Base-by-base conservation (phyloP, 495 filamentous ascomycete genomes). In the Podospora comata region DNA sequence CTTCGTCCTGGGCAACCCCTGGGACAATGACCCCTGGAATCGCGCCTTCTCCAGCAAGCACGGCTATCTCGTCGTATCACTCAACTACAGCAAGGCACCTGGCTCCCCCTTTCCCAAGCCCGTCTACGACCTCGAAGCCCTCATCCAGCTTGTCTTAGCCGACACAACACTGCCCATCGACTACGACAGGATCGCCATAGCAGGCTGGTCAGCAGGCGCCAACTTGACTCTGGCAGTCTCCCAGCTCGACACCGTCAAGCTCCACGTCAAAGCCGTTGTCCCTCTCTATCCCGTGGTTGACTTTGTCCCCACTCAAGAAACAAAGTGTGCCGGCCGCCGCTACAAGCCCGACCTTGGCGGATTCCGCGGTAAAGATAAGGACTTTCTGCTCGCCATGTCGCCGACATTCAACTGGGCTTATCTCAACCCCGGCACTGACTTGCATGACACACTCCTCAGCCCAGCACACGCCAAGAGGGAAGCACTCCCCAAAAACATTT, bases 21-120 rank as follows among this genome's bases (percentile, higher is more conserved):
- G 62, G 27, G 74, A 82, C 68, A 76, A 78, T 68, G 80, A 82
- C 70, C 61, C 15, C 7, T 81, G 79, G 79, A 82, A 81, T 68
- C 62, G 60, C 11, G 44, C 67, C 59, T 82, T 80, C 59, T 73
- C 78, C 27, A 65, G 59, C 16, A 68, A 68, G 58, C 69, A 79
- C 72, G 23, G 62, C 48, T 68, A 74, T 65, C 74, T 80, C 16
- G 79, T 80, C 4, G 62, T 82, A 48, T 73, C 72, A 0, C 73
- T 82, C 60, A 73, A 78, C 68, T 82, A 82, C 69, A 65, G 64
- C 74, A 80, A 80, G 65, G 77, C 79, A 1, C 79, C 79, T 0
- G 28, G 5, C 2, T 66, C 71, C 19, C 74, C 77, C 18, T 80
- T 79, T 66, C 79, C 79, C 0, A 68, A 56, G 0, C 71, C 79